A percentile compares a stretch with the other conserved stretches of the same genome.
phyloP scores from a whole-genome alignment of 2,329 filamentous ascomycete species.

The Pseudocercospora fuligena region DNA sequence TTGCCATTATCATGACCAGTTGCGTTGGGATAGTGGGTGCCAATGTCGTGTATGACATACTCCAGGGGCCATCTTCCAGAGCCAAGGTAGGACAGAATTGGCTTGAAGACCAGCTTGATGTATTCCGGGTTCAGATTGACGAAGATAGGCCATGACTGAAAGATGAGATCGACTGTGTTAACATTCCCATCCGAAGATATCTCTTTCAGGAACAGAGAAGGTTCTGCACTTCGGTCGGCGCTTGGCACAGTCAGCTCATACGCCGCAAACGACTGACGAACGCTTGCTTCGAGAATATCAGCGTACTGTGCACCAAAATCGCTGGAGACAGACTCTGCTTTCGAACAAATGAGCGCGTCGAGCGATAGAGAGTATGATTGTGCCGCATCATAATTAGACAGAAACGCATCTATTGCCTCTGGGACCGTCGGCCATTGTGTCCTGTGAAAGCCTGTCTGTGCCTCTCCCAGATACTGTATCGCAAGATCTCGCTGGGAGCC shows the following conservation, averaged over 20 bases:
- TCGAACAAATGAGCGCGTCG: constrained; percentile 31
- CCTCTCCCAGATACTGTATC: constrained; percentile 31
- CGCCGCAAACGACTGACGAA: constrained; percentile 36
- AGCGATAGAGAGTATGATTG: constrained; percentile 25
- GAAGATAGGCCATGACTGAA: constrained; percentile 39
- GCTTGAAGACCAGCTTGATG: constrained; percentile 29
- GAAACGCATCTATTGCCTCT: constrained; percentile 30
- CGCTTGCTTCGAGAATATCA: constrained; percentile 36
- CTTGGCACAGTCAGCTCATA: constrained; percentile 35
- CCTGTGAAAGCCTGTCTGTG: constrained; percentile 35
- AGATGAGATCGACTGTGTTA: constrained; percentile 42
- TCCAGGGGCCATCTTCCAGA: constrained; percentile 30
- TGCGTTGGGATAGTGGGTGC: constrained; percentile 33
- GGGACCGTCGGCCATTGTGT: constrained; percentile 31
- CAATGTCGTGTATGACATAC: constrained; percentile 36
- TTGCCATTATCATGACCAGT: constrained; percentile 36
- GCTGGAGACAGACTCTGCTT: constrained; percentile 30
- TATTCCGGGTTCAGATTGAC: constrained; percentile 34
- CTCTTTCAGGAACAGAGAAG: constrained; percentile 59
- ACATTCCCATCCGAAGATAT: constrained; percentile 51
- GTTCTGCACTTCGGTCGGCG: constrained; percentile 26
- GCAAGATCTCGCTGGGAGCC: constrained; percentile 32
- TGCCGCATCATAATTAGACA: constrained; percentile 28
- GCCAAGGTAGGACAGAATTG: constrained; percentile 33
- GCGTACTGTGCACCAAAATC: constrained; percentile 35